These are phyloP conservation scores for Podaxis mareebaensis DNA, from an alignment of 768 basidiomycete genomes.

Conservation along the genomic window DNA sequence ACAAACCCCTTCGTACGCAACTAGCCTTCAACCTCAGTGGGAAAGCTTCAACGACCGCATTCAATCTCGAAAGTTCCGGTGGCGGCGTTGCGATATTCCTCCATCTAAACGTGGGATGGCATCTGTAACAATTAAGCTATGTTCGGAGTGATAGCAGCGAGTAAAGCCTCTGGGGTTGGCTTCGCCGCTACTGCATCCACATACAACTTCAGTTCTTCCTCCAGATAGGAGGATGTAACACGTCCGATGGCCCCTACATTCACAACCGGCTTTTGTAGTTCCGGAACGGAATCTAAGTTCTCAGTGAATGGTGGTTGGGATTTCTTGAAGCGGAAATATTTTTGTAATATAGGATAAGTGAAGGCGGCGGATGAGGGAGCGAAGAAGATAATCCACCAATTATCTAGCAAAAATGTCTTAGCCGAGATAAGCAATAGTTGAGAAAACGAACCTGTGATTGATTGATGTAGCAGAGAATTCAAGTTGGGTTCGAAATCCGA, in stretches of 20 bases:
- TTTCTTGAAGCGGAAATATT: conserved; percentile 17
- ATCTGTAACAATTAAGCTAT: not conserved
- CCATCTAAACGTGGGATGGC: too few relatives aligned
- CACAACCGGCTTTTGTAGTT: not conserved
- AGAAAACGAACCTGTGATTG: not conserved
- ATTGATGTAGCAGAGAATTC: conserved; percentile 4
- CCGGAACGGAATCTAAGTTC: not conserved
- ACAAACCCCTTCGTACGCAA: too few relatives aligned
- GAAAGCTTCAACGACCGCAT: too few relatives aligned
- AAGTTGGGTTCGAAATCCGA: conserved; percentile 50
- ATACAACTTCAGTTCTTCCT: conserved; percentile 16
- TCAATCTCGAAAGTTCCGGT: too few relatives aligned
- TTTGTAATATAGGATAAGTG: conserved; percentile 16
- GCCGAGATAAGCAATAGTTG: not conserved
- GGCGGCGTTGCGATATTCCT: too few relatives aligned
- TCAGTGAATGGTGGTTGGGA: not conserved
- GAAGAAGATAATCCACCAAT: conserved; percentile 26
- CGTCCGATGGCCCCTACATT: conserved; percentile 22
- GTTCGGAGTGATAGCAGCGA: conserved; percentile 13
- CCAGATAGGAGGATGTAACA: conserved; percentile 19
- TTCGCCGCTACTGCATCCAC: conserved; percentile 19
- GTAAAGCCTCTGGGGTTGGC: conserved; percentile 20
- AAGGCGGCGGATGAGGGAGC: conserved; percentile 23
- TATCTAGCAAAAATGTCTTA: not conserved
- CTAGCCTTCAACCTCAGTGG: too few relatives aligned